These are phyloP conservation scores for Kazachstania kunashirensis DNA, from an alignment of 805 yeast genomes.

Conservation along the genomic window DNA sequence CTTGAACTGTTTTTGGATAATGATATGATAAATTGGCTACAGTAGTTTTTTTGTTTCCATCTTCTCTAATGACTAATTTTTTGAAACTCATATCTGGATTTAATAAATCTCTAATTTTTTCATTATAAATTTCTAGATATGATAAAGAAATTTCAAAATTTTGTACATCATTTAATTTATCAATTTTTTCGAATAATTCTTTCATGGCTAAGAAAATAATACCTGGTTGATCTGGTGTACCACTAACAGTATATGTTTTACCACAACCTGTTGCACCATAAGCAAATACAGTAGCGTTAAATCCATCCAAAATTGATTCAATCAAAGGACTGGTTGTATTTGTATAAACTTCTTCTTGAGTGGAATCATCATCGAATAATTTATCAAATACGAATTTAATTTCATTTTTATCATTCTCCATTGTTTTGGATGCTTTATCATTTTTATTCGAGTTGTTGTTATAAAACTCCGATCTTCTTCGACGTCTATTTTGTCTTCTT, in stretches of 20 bases:
- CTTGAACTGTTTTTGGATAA: conserved; percentile 51
- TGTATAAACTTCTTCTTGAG: conserved; percentile 59
- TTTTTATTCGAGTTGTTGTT: not conserved
- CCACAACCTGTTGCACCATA: conserved; percentile 98
- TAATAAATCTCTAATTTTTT: conserved; percentile 71
- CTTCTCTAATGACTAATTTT: conserved; percentile 59
- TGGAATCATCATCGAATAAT: conserved; percentile 54
- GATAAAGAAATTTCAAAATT: conserved; percentile 53
- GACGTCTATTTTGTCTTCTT: conserved; percentile 13
- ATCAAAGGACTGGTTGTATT: conserved; percentile 63
- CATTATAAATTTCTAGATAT: conserved; percentile 85
- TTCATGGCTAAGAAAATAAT: conserved; percentile 69
- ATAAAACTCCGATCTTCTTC: conserved; percentile 16
- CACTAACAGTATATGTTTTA: conserved; percentile 86
- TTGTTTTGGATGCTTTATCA: too few relatives aligned
- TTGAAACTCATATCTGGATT: conserved; percentile 42
- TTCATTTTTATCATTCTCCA: conserved; percentile 31
- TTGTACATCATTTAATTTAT: conserved; percentile 43
- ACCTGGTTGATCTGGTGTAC: conserved; percentile 65
- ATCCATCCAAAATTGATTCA: conserved; percentile 72
- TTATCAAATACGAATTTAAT: conserved; percentile 76
- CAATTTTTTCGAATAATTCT: conserved; percentile 60
- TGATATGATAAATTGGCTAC: conserved; percentile 65
- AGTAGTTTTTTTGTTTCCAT: conserved; percentile 46
- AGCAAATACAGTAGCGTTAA: conserved; percentile 85